Conservation (phyloP, 352 stramenopile genomes). For the Phytophthora cryptogea region DNA sequence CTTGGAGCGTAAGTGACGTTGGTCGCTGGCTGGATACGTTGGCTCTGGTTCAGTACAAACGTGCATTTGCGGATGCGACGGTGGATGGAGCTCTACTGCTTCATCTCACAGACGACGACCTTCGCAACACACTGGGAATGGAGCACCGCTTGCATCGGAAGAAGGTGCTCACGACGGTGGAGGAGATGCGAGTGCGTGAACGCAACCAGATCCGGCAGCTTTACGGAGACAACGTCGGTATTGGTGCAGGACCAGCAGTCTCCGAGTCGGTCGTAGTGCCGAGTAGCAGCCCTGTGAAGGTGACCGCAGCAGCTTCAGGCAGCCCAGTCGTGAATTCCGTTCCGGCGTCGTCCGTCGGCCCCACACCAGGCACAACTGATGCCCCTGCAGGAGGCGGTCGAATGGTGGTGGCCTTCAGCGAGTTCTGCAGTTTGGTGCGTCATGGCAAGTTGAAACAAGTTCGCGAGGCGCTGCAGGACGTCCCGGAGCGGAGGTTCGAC, state of each 20-base stretch:
- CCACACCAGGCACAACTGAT: slow-evolving; percentile 5
- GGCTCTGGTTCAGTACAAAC: slow-evolving; percentile 88
- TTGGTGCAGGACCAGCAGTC: neutral
- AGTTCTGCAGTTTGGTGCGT: slow-evolving; percentile 84
- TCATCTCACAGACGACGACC: slow-evolving; percentile 91
- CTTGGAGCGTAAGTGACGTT: slow-evolving; percentile 90
- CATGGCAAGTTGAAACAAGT: slow-evolving; percentile 90
- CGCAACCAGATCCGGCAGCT: slow-evolving; percentile 50
- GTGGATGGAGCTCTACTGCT: slow-evolving; percentile 91
- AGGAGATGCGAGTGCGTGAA: slow-evolving; percentile 67
- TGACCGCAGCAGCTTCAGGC: neutral
- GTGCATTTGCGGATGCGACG: slow-evolving; percentile 84
- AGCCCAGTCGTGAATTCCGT: slow-evolving; percentile 9
- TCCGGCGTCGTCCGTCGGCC: slow-evolving; percentile 1
- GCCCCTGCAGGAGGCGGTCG: slow-evolving; percentile 10
- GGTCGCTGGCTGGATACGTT: slow-evolving; percentile 91
- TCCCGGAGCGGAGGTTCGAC: slow-evolving; percentile 90
- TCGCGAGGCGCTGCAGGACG: slow-evolving; percentile 85
- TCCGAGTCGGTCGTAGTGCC: slow-evolving; percentile 8
- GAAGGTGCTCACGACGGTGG: slow-evolving; percentile 93
- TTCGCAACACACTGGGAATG: slow-evolving; percentile 94
- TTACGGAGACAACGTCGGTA: slow-evolving; percentile 30
- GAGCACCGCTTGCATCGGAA: slow-evolving; percentile 96
- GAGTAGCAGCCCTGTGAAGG: slow-evolving; percentile 11
- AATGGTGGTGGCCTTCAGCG: slow-evolving; percentile 67